Evolutionary conservation across 192 early-diverging fungal species (phyloP).

Genomic region (Chytriomyces hyalinus): DNA sequence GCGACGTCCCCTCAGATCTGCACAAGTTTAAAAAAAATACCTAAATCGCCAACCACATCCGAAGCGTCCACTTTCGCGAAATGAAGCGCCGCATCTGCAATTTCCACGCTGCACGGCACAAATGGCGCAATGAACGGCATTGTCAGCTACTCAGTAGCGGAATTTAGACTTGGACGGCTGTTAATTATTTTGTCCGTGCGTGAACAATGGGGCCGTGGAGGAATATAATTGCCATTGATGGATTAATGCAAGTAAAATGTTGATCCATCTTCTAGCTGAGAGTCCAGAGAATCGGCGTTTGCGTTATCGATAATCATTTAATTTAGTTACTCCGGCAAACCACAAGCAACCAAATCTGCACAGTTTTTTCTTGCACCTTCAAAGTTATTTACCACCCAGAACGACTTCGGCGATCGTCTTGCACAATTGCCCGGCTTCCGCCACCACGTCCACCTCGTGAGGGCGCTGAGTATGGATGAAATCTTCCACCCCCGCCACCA

Average conservation of each 20-base stretch:
- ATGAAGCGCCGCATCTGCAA: conserved; percentile 30
- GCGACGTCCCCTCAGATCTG: not conserved
- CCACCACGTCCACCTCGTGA: not conserved
- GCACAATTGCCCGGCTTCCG: not conserved
- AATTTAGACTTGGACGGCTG: not conserved
- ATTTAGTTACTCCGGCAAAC: not conserved
- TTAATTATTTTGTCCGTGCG: too few species aligned
- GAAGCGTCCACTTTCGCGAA: conserved; percentile 21
- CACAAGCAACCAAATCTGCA: not conserved
- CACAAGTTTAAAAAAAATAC: too few species aligned
- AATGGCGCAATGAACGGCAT: conserved; percentile 45
- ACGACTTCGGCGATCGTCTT: not conserved
- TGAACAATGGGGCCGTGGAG: too few species aligned
- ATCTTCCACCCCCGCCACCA: not conserved
- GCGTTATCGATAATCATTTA: too few species aligned
- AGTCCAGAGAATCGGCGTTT: too few species aligned
- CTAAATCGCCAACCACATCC: conserved; percentile 41
- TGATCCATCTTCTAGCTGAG: too few species aligned
- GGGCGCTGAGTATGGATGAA: not conserved
- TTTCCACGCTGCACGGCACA: conserved; percentile 36
- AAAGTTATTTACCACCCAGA: not conserved
- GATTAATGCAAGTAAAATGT: too few species aligned
- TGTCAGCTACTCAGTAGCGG: not conserved
- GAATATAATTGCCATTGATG: too few species aligned
- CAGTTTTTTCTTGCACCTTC: not conserved